Conservation (phyloP, 2,329 filamentous ascomycete genomes). For the Xylariaceae sp. region DNA sequence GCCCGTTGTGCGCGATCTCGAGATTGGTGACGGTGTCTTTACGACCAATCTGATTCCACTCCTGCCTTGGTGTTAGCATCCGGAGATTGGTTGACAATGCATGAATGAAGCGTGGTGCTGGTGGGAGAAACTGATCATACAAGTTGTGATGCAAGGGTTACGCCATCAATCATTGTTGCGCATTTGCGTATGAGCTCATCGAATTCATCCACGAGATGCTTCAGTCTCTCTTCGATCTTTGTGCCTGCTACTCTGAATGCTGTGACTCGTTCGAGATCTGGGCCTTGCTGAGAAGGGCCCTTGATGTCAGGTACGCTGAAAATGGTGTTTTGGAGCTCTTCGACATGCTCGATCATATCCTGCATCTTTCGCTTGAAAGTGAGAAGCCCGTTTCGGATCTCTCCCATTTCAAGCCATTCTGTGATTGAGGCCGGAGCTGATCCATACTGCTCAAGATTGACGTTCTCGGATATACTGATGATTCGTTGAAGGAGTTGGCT, state of each 20-base stretch:
- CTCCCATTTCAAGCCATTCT: conserved; percentile 8
- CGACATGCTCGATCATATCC: conserved; percentile 5
- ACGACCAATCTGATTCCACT: conserved; percentile 27
- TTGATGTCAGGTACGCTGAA: conserved; percentile 1
- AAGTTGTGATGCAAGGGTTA: conserved; percentile 26
- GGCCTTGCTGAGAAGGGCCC: not conserved
- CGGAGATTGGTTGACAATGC: not conserved
- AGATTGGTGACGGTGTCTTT: conserved; percentile 24
- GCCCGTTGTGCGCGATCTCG: conserved; percentile 22
- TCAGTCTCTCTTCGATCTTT: conserved; percentile 19
- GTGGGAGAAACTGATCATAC: conserved; percentile 15
- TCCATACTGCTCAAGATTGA: not conserved
- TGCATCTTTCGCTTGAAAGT: conserved; percentile 7
- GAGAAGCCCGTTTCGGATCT: conserved; percentile 5
- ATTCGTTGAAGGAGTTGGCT: conserved; percentile 16
- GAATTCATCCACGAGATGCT: conserved; percentile 26
- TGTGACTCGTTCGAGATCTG: too few species aligned
- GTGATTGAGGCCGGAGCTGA: conserved; percentile 3
- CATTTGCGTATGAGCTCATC: conserved; percentile 27
- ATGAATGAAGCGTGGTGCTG: too few species aligned
- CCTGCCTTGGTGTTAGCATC: conserved; percentile 11
- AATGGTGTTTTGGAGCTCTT: conserved; percentile 5
- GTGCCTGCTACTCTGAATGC: conserved; percentile 8
- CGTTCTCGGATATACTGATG: conserved; percentile 9
- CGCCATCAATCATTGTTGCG: conserved; percentile 24